A percentile compares a stretch with the other conserved stretches of the same genome.
Conservation (phyloP, 495 filamentous ascomycete genomes). For the Penicillium tannophilum region DNA sequence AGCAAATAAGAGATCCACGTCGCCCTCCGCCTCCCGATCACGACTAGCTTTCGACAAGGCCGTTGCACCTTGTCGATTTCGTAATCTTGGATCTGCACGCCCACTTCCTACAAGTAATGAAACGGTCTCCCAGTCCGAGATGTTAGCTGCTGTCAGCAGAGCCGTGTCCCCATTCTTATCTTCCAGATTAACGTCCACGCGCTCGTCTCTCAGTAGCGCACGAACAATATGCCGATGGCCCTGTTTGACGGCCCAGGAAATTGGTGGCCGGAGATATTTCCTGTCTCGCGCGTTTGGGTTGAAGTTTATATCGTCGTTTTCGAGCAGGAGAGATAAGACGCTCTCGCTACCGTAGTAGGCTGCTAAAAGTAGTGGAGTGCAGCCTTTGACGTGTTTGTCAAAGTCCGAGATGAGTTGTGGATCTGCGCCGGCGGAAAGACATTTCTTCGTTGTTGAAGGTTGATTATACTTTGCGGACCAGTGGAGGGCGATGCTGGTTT, state of each 20-base stretch:
- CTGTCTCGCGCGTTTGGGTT: constrained; percentile 25
- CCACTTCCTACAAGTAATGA: constrained; percentile 12
- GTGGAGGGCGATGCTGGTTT: constrained; percentile 12
- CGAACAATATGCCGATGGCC: constrained; percentile 32
- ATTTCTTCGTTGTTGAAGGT: constrained; percentile 10
- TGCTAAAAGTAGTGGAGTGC: constrained; percentile 24
- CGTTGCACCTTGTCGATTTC: constrained; percentile 23
- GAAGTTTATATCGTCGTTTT: constrained; percentile 9
- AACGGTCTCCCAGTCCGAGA: constrained; percentile 10
- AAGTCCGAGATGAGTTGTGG: constrained; percentile 11
- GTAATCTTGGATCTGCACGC: constrained; percentile 20
- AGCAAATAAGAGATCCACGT: constrained; percentile 21
- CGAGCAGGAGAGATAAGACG: constrained; percentile 18
- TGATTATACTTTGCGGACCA: constrained; percentile 22
- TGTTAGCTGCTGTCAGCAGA: constrained; percentile 19
- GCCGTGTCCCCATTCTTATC: constrained; percentile 26
- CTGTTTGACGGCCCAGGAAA: constrained; percentile 40
- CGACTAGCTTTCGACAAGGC: constrained; percentile 16
- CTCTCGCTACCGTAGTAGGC: constrained; percentile 17
- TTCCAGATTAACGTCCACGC: constrained; percentile 25
- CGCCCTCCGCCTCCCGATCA: constrained; percentile 1
- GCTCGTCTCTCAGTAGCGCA: constrained; percentile 18
- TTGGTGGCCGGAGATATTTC: constrained; percentile 31
- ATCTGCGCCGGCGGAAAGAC: constrained; percentile 23
- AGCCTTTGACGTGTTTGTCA: constrained; percentile 17